phyloP scores from a whole-genome alignment of 129 eudicot genomes.

The Helichrysum umbraculigerum region DNA sequence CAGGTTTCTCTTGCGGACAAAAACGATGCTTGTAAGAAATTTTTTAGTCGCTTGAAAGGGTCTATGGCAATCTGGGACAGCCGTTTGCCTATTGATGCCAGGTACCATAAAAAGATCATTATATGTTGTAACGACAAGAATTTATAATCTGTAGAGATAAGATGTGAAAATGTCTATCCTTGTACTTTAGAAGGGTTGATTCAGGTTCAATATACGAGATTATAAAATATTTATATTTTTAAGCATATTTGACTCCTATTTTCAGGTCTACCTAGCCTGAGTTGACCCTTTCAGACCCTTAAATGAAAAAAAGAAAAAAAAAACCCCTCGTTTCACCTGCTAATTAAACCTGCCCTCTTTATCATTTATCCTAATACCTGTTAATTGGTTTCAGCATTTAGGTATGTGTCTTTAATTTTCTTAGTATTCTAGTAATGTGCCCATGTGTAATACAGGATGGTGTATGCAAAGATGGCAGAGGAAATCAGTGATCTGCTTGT shows the following conservation, averaged over 20 bases:
- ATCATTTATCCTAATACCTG: neutral
- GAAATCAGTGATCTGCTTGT: slow-evolving; percentile 76
- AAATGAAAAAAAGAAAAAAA: too few relatives aligned
- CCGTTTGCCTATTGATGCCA: slow-evolving; percentile 71
- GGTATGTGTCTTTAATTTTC: neutral
- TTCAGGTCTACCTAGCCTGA: neutral
- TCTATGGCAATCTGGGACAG: slow-evolving; percentile 73
- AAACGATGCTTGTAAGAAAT: slow-evolving; percentile 64
- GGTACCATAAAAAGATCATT: slow-evolving; percentile 43
- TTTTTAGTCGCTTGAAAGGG: slow-evolving; percentile 65
- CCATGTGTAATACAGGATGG: slow-evolving; percentile 47
- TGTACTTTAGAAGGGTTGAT: neutral
- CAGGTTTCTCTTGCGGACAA: slow-evolving; percentile 78
- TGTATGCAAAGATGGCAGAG: slow-evolving; percentile 90
- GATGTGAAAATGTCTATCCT: neutral
- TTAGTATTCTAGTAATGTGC: neutral
- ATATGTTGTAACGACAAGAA: neutral
- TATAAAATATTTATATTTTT: too few relatives aligned
- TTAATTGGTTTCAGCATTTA: neutral
- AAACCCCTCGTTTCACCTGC: too few relatives aligned
- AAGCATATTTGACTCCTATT: too few relatives aligned
- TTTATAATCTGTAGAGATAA: neutral
- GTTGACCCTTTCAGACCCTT: neutral
- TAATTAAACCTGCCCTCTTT: neutral
- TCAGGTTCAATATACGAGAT: neutral